Evolutionary conservation across 805 yeast species (phyloP).

Genomic region (Ogataea pini): DNA sequence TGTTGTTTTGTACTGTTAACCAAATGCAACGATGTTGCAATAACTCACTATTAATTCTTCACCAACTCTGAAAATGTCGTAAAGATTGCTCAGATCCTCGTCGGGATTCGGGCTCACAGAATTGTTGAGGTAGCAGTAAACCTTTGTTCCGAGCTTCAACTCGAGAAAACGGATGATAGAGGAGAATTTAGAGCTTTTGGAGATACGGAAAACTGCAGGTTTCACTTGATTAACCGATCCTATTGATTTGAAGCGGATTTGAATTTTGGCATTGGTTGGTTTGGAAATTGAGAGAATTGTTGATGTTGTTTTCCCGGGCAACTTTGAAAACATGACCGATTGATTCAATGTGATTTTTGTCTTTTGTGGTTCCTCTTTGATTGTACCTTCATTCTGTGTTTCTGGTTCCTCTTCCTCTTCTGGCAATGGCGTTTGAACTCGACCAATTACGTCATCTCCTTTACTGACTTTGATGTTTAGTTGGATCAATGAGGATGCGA

Average conservation of each 20-base stretch:
- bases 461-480: slow-evolving; percentile 23
- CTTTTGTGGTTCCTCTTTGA: slow-evolving; percentile 23
- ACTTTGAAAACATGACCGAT: slow-evolving; percentile 27
- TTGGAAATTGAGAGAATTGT: slow-evolving; percentile 23
- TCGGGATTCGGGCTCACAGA: slow-evolving; percentile 49
- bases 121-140: slow-evolving; percentile 47
- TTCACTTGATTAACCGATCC: slow-evolving; percentile 53
- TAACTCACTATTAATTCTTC: slow-evolving; percentile 46
- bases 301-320: slow-evolving; percentile 28
- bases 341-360: slow-evolving; percentile 34
- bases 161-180: slow-evolving; percentile 48
- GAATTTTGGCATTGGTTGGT: slow-evolving; percentile 35
- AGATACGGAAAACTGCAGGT: slow-evolving; percentile 53
- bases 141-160: slow-evolving; percentile 36
- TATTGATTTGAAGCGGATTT: slow-evolving; percentile 58
- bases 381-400: slow-evolving; percentile 7
- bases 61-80: slow-evolving; percentile 36
- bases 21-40: slow-evolving; percentile 49
- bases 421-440: neutral
- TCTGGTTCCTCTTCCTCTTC: slow-evolving; percentile 10
- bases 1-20: slow-evolving; percentile 27
- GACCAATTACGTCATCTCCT: neutral
- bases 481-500: slow-evolving; percentile 21
- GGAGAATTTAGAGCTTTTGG: slow-evolving; percentile 46
- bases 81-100: slow-evolving; percentile 42